Evolutionary conservation across 169 alveolate species (phyloP), one percentile per base, ranked within the genome.

Genomic region (Neospora caninum): DNA sequence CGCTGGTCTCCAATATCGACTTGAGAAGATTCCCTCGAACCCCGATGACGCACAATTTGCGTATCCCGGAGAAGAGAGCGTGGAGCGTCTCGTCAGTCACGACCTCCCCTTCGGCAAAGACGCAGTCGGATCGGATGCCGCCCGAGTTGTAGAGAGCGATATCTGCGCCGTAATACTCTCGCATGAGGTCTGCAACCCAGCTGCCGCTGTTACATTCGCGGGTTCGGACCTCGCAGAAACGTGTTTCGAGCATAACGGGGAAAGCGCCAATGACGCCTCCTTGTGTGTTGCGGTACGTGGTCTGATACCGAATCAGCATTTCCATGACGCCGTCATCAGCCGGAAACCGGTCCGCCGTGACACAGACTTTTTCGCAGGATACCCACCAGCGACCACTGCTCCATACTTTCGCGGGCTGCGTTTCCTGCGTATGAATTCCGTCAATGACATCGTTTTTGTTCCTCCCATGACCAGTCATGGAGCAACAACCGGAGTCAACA

Each of bases 101-200:
- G 49, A 92, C 92, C 10, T 82, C 89, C 34, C 99, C 99, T 70
- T 95, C 89, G 34, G 91, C 92, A 86, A 97, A 83, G 29, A 97
- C 92, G 58, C 95, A 93, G 91, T 97, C 98, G 29, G 98, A 96
- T 53, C 99, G 94, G 25, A 97, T 88, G 54, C 98, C 97, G 0
- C 99, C 99, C 45, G 97, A 93, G 88, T 97, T 97, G 49, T 96
- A 82, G 67, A 97, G 92, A 7, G 97, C 96, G 18, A 97, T 94
- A 84, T 97, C 99, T 22, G 97, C 49, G 36, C 96, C 93, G 36
- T 95, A 91, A 86, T 95, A 96, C 31, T 88, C 88, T 73, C 96
- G 94, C 83, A 97, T 92, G 16, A 97, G 94, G 93, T 97, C 99
- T 18, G 98, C 96, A 67, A 96, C 91, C 94, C 97, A 96, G 91